These are phyloP conservation scores for Aegilops tauschii DNA, from an alignment of 176 grass and related monocot species.

Conservation along the genomic window DNA sequence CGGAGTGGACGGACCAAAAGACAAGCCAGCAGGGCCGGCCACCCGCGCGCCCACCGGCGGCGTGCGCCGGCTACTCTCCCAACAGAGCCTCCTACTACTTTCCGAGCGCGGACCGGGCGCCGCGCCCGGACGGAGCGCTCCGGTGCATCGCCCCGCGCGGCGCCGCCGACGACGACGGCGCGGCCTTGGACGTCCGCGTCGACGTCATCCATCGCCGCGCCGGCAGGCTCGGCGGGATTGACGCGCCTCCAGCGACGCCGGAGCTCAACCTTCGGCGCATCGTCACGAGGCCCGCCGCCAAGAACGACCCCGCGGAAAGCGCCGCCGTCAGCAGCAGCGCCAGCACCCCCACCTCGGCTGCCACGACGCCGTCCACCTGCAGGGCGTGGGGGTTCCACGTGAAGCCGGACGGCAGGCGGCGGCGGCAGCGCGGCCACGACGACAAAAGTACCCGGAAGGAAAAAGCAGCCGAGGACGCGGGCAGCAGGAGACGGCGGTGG, in stretches of 20 bases:
- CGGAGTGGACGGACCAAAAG: background rate
- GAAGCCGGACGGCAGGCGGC: background rate
- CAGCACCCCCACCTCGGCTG: slow-evolving; percentile 27
- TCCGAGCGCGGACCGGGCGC: slow-evolving; percentile 44
- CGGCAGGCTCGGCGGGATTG: slow-evolving; percentile 27
- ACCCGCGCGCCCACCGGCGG: background rate
- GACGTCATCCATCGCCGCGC: slow-evolving; percentile 37
- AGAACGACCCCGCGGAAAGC: background rate
- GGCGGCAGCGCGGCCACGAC: background rate
- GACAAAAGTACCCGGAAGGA: background rate
- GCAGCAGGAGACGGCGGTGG: slow-evolving; percentile 27
- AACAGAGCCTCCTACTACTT: slow-evolving; percentile 84
- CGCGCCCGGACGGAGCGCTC: slow-evolving; percentile 26
- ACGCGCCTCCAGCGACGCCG: slow-evolving; percentile 43
- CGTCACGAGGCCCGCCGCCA: slow-evolving; percentile 42
- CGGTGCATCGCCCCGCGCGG: background rate
- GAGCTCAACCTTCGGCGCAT: slow-evolving; percentile 79
- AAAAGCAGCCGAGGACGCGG: background rate
- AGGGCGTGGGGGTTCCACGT: slow-evolving; percentile 42
- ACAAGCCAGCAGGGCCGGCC: background rate
- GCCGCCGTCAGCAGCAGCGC: background rate
- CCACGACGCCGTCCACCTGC: slow-evolving; percentile 46
- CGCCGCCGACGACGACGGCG: background rate
- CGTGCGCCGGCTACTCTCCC: slow-evolving; percentile 19
- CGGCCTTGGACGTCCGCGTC: slow-evolving; percentile 27